Evolutionary conservation across 768 basidiomycete genomes (phyloP).

Genomic region (Tricholoma terreum): DNA sequence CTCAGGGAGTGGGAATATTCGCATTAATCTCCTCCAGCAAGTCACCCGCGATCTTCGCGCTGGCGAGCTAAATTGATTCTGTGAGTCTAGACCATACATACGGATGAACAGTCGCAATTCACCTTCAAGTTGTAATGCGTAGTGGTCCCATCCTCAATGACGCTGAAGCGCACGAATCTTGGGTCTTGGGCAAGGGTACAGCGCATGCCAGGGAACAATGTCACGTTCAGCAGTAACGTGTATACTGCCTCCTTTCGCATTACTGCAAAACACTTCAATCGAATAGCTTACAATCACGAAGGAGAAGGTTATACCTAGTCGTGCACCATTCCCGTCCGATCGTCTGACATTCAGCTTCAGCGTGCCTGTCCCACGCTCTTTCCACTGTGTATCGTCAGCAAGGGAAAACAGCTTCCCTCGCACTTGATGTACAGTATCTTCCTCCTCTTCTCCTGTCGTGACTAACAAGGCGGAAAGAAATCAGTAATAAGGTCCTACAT

Average conservation of each 20-base stretch:
- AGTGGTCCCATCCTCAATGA: slow-evolving; percentile 56
- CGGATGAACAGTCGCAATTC: slow-evolving; percentile 17
- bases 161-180: slow-evolving; percentile 74
- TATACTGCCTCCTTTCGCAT: slow-evolving; percentile 87
- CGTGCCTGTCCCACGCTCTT: slow-evolving; percentile 71
- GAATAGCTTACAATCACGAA: background rate
- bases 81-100: background rate
- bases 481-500: background rate
- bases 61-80: slow-evolving; percentile 47
- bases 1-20: slow-evolving; percentile 40
- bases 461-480: slow-evolving; percentile 37
- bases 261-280: slow-evolving; percentile 39
- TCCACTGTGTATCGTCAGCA: slow-evolving; percentile 63
- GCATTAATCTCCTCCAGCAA: slow-evolving; percentile 56
- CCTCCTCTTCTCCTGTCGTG: slow-evolving; percentile 79
- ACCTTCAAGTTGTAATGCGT: slow-evolving; percentile 79
- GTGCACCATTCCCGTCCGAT: slow-evolving; percentile 63
- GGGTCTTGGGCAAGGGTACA: slow-evolving; percentile 73
- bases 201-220: slow-evolving; percentile 76
- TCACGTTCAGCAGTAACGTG: slow-evolving; percentile 68
- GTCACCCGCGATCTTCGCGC: slow-evolving; percentile 68
- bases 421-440: slow-evolving; percentile 71
- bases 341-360: slow-evolving; percentile 67
- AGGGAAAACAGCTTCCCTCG: slow-evolving; percentile 74
- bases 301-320: slow-evolving; percentile 49